These are phyloP conservation scores for Petunia axillaris DNA, from an alignment of 257 asterid genomes.

Conservation along the genomic window DNA sequence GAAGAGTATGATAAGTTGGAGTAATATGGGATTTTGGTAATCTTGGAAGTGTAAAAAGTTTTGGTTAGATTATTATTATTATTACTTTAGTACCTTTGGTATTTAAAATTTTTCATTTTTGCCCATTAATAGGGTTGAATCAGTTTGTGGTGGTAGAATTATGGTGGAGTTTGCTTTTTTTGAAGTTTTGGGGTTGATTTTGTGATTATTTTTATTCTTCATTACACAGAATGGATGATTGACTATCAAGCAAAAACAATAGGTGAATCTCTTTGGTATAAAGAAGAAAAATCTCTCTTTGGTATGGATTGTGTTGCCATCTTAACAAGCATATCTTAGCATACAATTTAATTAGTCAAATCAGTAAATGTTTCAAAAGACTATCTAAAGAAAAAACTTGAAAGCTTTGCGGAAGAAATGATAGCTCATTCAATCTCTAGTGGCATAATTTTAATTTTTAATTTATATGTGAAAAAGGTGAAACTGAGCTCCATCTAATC, in stretches of 20 bases:
- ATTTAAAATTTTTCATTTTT: background rate
- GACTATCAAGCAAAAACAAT: slow-evolving; percentile 12
- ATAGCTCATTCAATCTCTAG: background rate
- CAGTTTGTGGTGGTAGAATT: background rate
- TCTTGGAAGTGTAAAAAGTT: slow-evolving; percentile 29
- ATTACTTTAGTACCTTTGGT: background rate
- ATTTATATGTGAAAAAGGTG: background rate
- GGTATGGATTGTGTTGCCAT: too few relatives aligned
- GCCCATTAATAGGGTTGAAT: slow-evolving; percentile 6
- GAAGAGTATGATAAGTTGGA: slow-evolving; percentile 49
- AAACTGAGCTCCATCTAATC: background rate
- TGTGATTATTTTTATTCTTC: background rate
- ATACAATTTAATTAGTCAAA: too few relatives aligned
- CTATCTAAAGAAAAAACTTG: too few relatives aligned
- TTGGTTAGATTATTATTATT: slow-evolving; percentile 21
- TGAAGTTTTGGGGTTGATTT: background rate
- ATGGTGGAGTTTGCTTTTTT: background rate
- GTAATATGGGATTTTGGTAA: background rate
- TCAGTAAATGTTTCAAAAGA: too few relatives aligned
- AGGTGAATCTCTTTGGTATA: background rate
- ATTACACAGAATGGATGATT: slow-evolving; percentile 10
- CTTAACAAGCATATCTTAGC: too few relatives aligned
- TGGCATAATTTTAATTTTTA: background rate
- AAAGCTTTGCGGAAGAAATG: background rate
- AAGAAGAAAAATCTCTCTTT: too few relatives aligned